Evolutionary conservation across 1,284 basidiomycete genomes (phyloP).

Genomic region (Porodaedalea pini): DNA sequence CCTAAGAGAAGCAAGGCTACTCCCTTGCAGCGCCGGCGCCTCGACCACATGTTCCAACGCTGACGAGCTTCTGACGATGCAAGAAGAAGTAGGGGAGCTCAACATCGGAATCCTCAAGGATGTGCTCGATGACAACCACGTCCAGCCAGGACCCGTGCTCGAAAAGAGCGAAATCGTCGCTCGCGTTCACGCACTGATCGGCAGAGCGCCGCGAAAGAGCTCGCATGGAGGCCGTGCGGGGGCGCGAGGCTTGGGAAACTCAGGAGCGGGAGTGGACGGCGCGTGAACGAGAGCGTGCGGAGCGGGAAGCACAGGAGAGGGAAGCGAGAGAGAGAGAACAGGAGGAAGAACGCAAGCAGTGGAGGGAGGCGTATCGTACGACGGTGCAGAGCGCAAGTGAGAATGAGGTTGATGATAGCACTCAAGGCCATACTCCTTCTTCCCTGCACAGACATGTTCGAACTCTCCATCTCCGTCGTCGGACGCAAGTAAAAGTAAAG

Average conservation of each 20-base stretch:
- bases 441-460: too few species aligned
- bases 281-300: constrained; percentile 20
- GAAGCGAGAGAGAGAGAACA: constrained; percentile 27
- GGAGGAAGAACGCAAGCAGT: constrained; percentile 36
- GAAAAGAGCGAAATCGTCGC: constrained; percentile 75
- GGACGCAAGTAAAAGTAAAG: not conserved
- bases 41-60: constrained; percentile 39
- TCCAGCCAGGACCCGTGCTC: constrained; percentile 54
- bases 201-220: constrained; percentile 61
- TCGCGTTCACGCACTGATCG: constrained; percentile 61
- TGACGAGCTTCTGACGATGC: constrained; percentile 67
- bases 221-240: constrained; percentile 32
- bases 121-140: constrained; percentile 73
- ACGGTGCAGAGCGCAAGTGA: constrained; percentile 34
- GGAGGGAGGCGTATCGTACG: constrained; percentile 34
- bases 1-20: too few species aligned
- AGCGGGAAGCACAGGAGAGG: constrained; percentile 25
- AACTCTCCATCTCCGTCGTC: not conserved
- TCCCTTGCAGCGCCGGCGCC: too few species aligned
- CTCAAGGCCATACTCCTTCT: constrained; percentile 7
- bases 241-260: constrained; percentile 24
- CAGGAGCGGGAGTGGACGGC: constrained; percentile 18
- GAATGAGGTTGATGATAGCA: constrained; percentile 35
- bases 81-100: constrained; percentile 52
- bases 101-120: constrained; percentile 68